Evolutionary conservation across 768 basidiomycete genomes (phyloP).

Genomic region (Xanthoconium purpureum): DNA sequence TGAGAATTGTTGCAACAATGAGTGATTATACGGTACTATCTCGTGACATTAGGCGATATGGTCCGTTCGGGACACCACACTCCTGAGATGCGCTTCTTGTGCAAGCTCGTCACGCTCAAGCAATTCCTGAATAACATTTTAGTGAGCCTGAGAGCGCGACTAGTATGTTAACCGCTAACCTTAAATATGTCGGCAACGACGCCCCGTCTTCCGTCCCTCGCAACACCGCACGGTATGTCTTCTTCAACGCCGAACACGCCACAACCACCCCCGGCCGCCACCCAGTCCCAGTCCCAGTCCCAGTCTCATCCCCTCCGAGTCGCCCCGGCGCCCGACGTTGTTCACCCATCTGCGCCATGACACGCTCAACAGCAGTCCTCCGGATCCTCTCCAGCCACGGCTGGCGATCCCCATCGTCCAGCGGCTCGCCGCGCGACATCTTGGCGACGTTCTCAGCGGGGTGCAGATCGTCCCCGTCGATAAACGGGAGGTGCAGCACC

Average conservation of each 20-base stretch:
- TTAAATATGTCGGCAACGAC: constrained; percentile 61
- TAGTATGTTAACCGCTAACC: not conserved
- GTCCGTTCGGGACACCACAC: not conserved
- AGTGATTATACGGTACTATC: not conserved
- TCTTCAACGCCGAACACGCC: constrained; percentile 84
- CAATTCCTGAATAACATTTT: not conserved
- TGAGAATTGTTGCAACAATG: not conserved
- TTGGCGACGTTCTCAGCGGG: constrained; percentile 79
- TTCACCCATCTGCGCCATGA: constrained; percentile 2
- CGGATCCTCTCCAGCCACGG: constrained; percentile 85
- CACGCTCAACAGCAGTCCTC: constrained; percentile 44
- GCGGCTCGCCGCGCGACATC: constrained; percentile 74
- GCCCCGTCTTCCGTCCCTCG: constrained; percentile 38
- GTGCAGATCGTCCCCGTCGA: constrained; percentile 90
- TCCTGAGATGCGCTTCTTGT: not conserved
- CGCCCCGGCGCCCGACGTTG: too few species aligned
- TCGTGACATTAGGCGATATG: not conserved
- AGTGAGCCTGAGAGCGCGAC: not conserved
- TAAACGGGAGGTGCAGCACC: constrained; percentile 64
- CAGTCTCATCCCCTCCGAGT: not conserved
- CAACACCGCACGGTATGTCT: constrained; percentile 75
- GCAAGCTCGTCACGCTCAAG: not conserved
- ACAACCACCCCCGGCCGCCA: constrained; percentile 60
- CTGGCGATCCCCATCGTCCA: constrained; percentile 77
- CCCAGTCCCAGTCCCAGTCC: too few species aligned